Conservation (phyloP, 805 yeast genomes). For the Brettanomyces naardenensis region DNA sequence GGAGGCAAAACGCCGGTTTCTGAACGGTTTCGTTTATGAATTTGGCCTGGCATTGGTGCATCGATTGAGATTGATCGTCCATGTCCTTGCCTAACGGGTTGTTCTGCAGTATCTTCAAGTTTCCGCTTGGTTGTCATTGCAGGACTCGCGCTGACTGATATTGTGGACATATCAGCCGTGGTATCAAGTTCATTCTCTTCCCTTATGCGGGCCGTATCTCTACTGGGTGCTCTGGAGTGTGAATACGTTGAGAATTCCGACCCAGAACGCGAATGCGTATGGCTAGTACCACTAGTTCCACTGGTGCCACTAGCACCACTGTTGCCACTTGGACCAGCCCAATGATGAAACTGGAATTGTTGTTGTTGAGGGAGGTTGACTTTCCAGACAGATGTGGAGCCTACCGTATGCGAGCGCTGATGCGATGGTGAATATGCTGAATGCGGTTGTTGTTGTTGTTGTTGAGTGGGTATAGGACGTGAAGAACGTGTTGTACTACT, state of each 20-base stretch:
- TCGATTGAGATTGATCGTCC: conserved; percentile 4
- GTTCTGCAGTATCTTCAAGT: neutral
- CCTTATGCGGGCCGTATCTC: neutral
- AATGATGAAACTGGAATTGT: conserved; percentile 29
- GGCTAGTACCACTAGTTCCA: no score
- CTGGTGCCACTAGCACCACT: neutral
- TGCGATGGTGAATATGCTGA: conserved; percentile 9
- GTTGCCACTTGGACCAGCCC: conserved; percentile 24
- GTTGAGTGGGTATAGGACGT: neutral
- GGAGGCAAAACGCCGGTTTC: conserved; percentile 7
- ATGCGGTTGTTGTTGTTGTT: neutral
- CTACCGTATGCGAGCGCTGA: conserved; percentile 22
- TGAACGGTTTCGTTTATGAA: conserved; percentile 12
- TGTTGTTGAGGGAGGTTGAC: conserved; percentile 25
- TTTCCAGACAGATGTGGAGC: conserved; percentile 28
- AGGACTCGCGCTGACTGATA: conserved; percentile 1
- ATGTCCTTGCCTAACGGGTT: conserved; percentile 9
- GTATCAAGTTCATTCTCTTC: conserved; percentile 1
- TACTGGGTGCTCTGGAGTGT: conserved; percentile 1
- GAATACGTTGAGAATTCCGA: neutral
- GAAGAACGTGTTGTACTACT: neutral
- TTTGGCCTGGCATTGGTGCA: conserved; percentile 5
- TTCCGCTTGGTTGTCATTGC: neutral
- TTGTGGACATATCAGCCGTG: neutral
- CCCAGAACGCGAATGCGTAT: neutral